phyloP scores from a whole-genome alignment of 148 eudicot species.

The Vaccinium darrowii region DNA sequence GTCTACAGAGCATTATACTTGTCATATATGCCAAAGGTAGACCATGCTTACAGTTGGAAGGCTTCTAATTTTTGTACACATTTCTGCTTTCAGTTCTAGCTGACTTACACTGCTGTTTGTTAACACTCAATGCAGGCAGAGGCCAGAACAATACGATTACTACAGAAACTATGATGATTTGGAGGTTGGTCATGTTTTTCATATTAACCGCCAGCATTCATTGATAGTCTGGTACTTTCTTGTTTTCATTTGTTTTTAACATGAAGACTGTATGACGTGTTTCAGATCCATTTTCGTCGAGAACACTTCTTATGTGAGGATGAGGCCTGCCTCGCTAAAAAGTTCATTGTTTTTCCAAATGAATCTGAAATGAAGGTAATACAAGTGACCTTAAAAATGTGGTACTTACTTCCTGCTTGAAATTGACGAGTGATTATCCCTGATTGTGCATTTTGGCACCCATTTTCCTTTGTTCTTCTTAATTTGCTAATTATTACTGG shows the following conservation, averaged over 20 bases:
- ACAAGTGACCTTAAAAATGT: not conserved
- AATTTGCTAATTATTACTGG: constrained; percentile 2
- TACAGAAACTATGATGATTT: constrained; percentile 77
- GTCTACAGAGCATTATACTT: constrained; percentile 79
- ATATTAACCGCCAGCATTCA: not conserved
- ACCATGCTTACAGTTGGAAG: not conserved
- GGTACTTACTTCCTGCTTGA: constrained; percentile 8
- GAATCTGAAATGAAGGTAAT: constrained; percentile 82
- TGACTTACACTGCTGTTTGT: not conserved
- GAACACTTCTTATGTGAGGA: constrained; percentile 78
- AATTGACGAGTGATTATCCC: not conserved
- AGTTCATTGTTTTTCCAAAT: constrained; percentile 66
- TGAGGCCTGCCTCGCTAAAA: constrained; percentile 72
- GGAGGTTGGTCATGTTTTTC: constrained; percentile 40
- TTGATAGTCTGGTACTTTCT: constrained; percentile 20
- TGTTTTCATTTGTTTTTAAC: not conserved
- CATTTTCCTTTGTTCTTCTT: not conserved
- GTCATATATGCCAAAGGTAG: constrained; percentile 86
- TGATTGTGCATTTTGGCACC: not conserved
- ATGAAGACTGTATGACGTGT: not conserved
- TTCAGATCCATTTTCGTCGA: constrained; percentile 68
- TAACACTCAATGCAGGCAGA: constrained; percentile 47
- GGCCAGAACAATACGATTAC: constrained; percentile 81
- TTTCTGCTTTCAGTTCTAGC: not conserved
- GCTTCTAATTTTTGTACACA: constrained; percentile 2